phyloP scores from a whole-genome alignment of 2,329 filamentous ascomycete genomes.

The Gremmenia infestans region DNA sequence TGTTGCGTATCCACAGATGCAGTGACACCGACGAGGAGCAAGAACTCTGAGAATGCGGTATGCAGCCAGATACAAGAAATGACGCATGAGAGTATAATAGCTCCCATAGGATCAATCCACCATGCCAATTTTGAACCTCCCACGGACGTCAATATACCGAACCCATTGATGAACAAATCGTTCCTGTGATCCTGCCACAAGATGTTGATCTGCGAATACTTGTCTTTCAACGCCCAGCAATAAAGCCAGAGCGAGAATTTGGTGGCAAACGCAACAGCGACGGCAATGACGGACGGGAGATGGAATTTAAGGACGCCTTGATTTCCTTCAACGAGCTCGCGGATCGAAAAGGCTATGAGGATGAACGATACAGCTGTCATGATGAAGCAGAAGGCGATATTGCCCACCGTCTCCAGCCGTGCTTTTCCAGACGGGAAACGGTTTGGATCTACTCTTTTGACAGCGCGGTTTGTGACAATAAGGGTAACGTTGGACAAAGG shows the following conservation, averaged over 20 bases:
- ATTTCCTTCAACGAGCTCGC: slow-evolving; percentile 56
- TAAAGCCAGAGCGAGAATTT: slow-evolving; percentile 84
- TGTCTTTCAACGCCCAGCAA: slow-evolving; percentile 85
- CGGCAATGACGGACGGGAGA: slow-evolving; percentile 78
- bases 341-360: slow-evolving; percentile 80
- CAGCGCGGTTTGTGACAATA: slow-evolving; percentile 81
- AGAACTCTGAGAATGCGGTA: slow-evolving; percentile 84
- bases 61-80: slow-evolving; percentile 78
- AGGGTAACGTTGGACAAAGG: slow-evolving; percentile 84
- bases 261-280: slow-evolving; percentile 75
- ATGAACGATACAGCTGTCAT: slow-evolving; percentile 92
- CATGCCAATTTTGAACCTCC: slow-evolving; percentile 81
- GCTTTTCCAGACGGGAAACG: slow-evolving; percentile 91
- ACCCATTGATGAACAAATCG: slow-evolving; percentile 93
- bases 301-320: slow-evolving; percentile 57
- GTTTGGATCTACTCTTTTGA: slow-evolving; percentile 77
- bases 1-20: slow-evolving; percentile 83
- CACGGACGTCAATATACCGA: slow-evolving; percentile 87
- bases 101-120: slow-evolving; percentile 95
- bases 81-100: slow-evolving; percentile 73
- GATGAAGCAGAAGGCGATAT: slow-evolving; percentile 93
- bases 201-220: slow-evolving; percentile 87
- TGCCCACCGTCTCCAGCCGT: slow-evolving; percentile 89
- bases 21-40: slow-evolving; percentile 83
- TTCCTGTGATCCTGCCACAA: slow-evolving; percentile 97